Evolutionary conservation across 805 yeast species (phyloP).

Genomic region (Lipomyces oligophaga): DNA sequence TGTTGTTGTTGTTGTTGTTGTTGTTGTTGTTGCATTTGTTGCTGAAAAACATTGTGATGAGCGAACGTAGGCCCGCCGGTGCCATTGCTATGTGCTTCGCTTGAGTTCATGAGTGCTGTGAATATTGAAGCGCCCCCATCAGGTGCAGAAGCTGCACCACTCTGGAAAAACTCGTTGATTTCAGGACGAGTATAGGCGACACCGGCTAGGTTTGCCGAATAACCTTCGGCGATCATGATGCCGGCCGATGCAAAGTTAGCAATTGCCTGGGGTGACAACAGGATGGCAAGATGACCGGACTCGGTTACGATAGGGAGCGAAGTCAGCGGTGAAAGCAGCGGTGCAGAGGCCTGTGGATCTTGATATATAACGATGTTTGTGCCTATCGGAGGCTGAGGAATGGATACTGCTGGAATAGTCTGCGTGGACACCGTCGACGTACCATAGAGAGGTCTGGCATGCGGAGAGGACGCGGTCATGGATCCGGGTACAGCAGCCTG

Average conservation of each 20-base stretch:
- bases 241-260: constrained; percentile 21
- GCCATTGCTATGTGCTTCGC: neutral
- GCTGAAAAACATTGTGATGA: too few relatives aligned
- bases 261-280: constrained; percentile 23
- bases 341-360: constrained; percentile 20
- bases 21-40: constrained; percentile 1
- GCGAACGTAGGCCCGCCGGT: too few relatives aligned
- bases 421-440: constrained; percentile 12
- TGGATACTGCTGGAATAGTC: constrained; percentile 11
- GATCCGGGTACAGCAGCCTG: neutral
- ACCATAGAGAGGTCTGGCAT: constrained; percentile 2
- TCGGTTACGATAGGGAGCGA: constrained; percentile 19
- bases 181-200: constrained; percentile 6
- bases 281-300: constrained; percentile 24
- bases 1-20: constrained; percentile 3
- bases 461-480: neutral
- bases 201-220: constrained; percentile 11
- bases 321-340: constrained; percentile 13
- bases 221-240: constrained; percentile 7
- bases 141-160: constrained; percentile 7
- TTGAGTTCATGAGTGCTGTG: constrained; percentile 10
- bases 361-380: constrained; percentile 25
- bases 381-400: constrained; percentile 22
- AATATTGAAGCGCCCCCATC: constrained; percentile 15
- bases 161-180: constrained; percentile 8